Evolutionary conservation across 1,284 basidiomycete genomes (phyloP).

Genomic region (Ustilago xerochloae): DNA sequence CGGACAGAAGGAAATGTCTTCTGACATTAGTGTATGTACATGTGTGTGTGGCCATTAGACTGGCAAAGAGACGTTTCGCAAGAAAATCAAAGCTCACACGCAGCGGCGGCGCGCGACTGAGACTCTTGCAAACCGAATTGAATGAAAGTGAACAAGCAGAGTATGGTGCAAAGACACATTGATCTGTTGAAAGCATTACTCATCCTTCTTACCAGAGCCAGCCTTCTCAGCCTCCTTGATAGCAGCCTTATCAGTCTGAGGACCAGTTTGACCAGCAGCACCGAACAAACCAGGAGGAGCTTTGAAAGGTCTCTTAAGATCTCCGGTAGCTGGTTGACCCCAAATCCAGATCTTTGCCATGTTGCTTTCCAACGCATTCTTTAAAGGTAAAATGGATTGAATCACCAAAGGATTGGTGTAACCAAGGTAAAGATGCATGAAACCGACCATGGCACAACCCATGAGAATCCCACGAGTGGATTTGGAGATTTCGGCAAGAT

Average conservation of each 20-base stretch:
- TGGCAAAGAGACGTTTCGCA: too few species aligned
- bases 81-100: too few species aligned
- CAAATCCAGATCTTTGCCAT: slow-evolving; percentile 67
- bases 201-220: slow-evolving; percentile 79
- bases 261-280: slow-evolving; percentile 61
- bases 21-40: too few species aligned
- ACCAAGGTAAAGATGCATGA: slow-evolving; percentile 68
- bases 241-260: slow-evolving; percentile 84
- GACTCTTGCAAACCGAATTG: too few species aligned
- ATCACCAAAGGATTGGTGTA: slow-evolving; percentile 68
- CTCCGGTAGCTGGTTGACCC: slow-evolving; percentile 76
- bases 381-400: slow-evolving; percentile 66
- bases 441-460: slow-evolving; percentile 67
- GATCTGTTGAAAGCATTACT: slow-evolving; percentile 69
- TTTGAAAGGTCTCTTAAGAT: slow-evolving; percentile 92
- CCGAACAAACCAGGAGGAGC: slow-evolving; percentile 77
- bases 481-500: slow-evolving; percentile 86
- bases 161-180: background rate
- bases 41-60: too few species aligned
- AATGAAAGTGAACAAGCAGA: too few species aligned
- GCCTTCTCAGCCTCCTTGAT: slow-evolving; percentile 87
- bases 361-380: slow-evolving; percentile 67
- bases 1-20: too few species aligned
- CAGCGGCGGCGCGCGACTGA: too few species aligned
- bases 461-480: slow-evolving; percentile 74